Conservation (phyloP, 78 protist genomes). For the Dictyostelium intermedium region DNA sequence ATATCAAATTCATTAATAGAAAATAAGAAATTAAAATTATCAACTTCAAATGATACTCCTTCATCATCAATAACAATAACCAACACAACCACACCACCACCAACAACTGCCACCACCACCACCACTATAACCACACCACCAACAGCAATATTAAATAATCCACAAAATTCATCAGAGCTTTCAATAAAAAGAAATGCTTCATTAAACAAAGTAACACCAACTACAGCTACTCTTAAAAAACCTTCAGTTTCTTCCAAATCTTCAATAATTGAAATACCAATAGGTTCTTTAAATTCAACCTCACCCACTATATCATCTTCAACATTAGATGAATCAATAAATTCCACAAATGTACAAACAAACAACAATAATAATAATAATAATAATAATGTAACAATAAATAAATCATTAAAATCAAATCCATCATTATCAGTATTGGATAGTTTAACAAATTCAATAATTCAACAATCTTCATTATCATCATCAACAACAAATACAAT, state of each 20-base stretch:
- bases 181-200: not conserved
- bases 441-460: slow-evolving; percentile 1
- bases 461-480: not conserved
- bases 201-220: not conserved
- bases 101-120: not conserved
- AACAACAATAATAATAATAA: not conserved
- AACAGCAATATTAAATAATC: not conserved
- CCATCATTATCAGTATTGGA: not conserved
- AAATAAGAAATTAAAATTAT: not conserved
- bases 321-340: not conserved
- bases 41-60: not conserved
- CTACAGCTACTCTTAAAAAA: not conserved
- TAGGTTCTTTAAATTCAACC: not conserved
- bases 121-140: not conserved
- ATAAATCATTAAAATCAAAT: not conserved
- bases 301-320: not conserved
- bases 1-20: not conserved
- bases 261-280: not conserved
- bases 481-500: not conserved
- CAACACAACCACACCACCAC: not conserved
- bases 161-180: not conserved
- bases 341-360: not conserved
- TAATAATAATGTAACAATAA: not conserved
- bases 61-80: not conserved
- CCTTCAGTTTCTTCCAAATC: not conserved